These are phyloP conservation scores for Apium graveolens DNA, from an alignment of 129 eudicot genomes.

Conservation along the genomic window DNA sequence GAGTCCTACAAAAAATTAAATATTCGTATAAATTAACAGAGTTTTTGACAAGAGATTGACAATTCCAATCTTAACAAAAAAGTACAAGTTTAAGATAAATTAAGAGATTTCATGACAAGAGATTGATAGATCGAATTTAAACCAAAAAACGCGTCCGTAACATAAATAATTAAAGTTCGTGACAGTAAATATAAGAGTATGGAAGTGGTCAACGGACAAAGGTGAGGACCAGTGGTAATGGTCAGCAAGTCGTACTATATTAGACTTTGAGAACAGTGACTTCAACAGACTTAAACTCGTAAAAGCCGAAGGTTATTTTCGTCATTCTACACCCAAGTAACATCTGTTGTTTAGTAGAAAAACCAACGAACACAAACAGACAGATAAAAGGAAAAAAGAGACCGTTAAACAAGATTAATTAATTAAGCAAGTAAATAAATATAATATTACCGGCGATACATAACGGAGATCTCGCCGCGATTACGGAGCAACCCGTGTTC, in stretches of 20 bases:
- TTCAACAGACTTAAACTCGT: neutral
- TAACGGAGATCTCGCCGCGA: slow-evolving; percentile 70
- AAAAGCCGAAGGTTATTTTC: neutral
- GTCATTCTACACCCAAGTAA: neutral
- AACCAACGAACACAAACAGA: neutral
- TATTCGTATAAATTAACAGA: neutral
- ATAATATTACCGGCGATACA: slow-evolving; percentile 59
- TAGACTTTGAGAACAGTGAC: neutral
- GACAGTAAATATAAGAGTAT: neutral
- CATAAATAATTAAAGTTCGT: too few species aligned
- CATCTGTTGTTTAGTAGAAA: neutral
- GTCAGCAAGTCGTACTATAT: neutral
- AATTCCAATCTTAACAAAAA: too few species aligned
- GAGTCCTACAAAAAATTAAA: slow-evolving; percentile 83
- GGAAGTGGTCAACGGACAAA: neutral
- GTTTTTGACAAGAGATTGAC: neutral
- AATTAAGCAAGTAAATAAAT: neutral
- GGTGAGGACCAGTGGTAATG: neutral
- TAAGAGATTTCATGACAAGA: too few species aligned
- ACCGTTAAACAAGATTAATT: slow-evolving; percentile 8
- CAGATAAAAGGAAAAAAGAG: neutral
- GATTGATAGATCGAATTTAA: too few species aligned
- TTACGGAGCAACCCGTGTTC: slow-evolving; percentile 52
- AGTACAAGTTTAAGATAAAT: too few species aligned
- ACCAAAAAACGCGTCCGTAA: too few species aligned